Evolutionary conservation across 805 yeast species (phyloP).

Genomic region (Candida sphagnicola): DNA sequence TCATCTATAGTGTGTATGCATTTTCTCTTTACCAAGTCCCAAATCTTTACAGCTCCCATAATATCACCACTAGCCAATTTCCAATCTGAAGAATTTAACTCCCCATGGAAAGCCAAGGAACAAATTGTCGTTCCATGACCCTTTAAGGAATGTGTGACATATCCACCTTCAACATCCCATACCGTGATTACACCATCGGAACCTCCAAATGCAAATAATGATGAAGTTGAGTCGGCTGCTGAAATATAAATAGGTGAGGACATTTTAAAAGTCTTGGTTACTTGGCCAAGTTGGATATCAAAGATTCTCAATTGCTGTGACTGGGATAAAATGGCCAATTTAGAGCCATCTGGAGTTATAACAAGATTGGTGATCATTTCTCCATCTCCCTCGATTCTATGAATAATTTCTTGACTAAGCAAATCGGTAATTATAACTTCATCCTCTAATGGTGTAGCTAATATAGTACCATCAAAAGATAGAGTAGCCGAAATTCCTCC

Average conservation of each 20-base stretch:
- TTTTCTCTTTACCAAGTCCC: slow-evolving; percentile 73
- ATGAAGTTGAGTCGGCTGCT: slow-evolving; percentile 72
- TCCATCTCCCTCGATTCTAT: slow-evolving; percentile 78
- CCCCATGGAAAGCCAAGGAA: slow-evolving; percentile 69
- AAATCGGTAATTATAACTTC: slow-evolving; percentile 70
- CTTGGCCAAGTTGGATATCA: slow-evolving; percentile 34
- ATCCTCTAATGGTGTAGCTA: slow-evolving; percentile 81
- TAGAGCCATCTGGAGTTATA: slow-evolving; percentile 71
- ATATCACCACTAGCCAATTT: slow-evolving; percentile 68
- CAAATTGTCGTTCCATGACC: slow-evolving; percentile 93
- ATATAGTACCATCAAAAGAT: slow-evolving; percentile 53
- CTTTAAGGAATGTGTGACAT: slow-evolving; percentile 80
- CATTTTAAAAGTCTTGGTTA: slow-evolving; percentile 52
- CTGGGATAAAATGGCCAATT: slow-evolving; percentile 72
- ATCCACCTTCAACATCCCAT: slow-evolving; percentile 88
- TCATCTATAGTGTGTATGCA: slow-evolving; percentile 60
- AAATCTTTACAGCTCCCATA: slow-evolving; percentile 51
- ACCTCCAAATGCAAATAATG: slow-evolving; percentile 89
- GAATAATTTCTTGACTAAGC: slow-evolving; percentile 51
- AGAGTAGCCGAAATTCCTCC: slow-evolving; percentile 78
- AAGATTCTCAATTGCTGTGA: slow-evolving; percentile 77
- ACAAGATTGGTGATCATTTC: slow-evolving; percentile 71
- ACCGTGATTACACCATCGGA: slow-evolving; percentile 91
- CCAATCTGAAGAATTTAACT: slow-evolving; percentile 66
- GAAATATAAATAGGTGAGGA: slow-evolving; percentile 82